Percentiles rank a stretch among this genome's conserved stretches.
phyloP scores from a whole-genome alignment of 176 grass and related monocot genomes.

The Bothriochloa decipiens region DNA sequence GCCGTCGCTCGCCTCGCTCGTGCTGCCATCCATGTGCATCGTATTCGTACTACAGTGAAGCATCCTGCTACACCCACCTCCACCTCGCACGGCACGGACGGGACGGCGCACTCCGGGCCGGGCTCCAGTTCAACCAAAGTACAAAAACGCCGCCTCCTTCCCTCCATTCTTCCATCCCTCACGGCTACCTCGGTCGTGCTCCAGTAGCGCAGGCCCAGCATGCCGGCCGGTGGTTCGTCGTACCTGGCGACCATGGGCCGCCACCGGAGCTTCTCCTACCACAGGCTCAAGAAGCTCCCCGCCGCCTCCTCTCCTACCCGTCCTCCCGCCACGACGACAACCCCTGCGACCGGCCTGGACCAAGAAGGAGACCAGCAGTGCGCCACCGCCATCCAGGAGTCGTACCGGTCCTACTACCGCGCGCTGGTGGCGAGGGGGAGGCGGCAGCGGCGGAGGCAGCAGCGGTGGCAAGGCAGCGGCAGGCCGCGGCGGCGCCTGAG shows the following conservation, averaged over 20 bases:
- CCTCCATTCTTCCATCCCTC: not conserved
- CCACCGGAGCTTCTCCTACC: constrained; percentile 44
- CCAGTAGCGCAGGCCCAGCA: not conserved
- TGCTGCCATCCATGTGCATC: not conserved
- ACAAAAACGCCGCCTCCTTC: not conserved
- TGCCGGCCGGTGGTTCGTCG: not conserved
- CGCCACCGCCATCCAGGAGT: not conserved
- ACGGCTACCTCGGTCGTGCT: not conserved
- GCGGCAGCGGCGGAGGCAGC: not conserved
- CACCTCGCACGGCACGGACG: not conserved
- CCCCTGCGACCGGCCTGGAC: not conserved
- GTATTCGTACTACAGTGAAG: not conserved
- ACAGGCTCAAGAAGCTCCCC: constrained; percentile 53
- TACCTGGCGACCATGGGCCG: constrained; percentile 20
- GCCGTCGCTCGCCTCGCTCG: not conserved
- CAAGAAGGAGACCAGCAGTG: not conserved
- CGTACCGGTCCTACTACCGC: constrained; percentile 27
- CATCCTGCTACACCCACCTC: not conserved
- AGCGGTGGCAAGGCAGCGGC: not conserved
- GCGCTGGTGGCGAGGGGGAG: constrained; percentile 24
- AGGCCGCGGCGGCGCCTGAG: constrained; percentile 35
- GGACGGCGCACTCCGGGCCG: too few species aligned
- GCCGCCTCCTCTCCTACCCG: not conserved
- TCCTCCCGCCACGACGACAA: not conserved
- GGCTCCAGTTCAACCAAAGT: too few species aligned